phyloP scores from a whole-genome alignment of 2,329 filamentous ascomycete genomes.

The Aplosporella prunicola region DNA sequence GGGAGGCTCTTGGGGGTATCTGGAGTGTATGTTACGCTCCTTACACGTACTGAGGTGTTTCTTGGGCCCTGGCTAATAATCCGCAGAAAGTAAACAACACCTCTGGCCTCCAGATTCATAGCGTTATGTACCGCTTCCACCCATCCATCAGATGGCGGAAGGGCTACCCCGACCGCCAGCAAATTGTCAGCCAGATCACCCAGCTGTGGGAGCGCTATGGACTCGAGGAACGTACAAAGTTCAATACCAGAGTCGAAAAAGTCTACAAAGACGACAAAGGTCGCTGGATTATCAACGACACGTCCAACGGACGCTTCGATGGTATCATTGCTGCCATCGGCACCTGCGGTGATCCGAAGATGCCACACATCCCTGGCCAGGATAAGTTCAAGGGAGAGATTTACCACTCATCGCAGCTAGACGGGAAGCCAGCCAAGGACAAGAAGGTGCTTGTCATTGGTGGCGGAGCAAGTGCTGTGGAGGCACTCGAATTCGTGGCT shows the following conservation, averaged over 20 bases:
- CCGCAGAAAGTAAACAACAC: slow-evolving; percentile 67
- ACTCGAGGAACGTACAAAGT: slow-evolving; percentile 60
- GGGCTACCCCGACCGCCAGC: slow-evolving; percentile 67
- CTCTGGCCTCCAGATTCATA: slow-evolving; percentile 74
- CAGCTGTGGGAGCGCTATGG: slow-evolving; percentile 67
- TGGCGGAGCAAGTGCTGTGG: slow-evolving; percentile 71
- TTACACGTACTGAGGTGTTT: background rate
- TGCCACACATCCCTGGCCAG: slow-evolving; percentile 60
- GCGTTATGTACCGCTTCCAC: slow-evolving; percentile 80
- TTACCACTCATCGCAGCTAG: slow-evolving; percentile 66
- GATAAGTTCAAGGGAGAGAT: slow-evolving; percentile 62
- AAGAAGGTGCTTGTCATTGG: slow-evolving; percentile 72
- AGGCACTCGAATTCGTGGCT: slow-evolving; percentile 71
- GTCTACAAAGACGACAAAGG: slow-evolving; percentile 60
- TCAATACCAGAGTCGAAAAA: slow-evolving; percentile 59
- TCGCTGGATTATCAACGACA: slow-evolving; percentile 69
- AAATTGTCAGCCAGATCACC: slow-evolving; percentile 64
- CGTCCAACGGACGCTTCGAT: slow-evolving; percentile 62
- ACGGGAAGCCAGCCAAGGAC: slow-evolving; percentile 60
- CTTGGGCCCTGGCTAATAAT: background rate
- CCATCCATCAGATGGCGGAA: slow-evolving; percentile 64
- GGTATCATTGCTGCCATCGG: slow-evolving; percentile 71
- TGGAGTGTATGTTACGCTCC: slow-evolving; percentile 54
- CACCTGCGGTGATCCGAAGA: slow-evolving; percentile 69
- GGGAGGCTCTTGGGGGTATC: slow-evolving; percentile 63